Base-by-base conservation (phyloP, 2,329 filamentous ascomycete genomes). In the Colletotrichum karsti region DNA sequence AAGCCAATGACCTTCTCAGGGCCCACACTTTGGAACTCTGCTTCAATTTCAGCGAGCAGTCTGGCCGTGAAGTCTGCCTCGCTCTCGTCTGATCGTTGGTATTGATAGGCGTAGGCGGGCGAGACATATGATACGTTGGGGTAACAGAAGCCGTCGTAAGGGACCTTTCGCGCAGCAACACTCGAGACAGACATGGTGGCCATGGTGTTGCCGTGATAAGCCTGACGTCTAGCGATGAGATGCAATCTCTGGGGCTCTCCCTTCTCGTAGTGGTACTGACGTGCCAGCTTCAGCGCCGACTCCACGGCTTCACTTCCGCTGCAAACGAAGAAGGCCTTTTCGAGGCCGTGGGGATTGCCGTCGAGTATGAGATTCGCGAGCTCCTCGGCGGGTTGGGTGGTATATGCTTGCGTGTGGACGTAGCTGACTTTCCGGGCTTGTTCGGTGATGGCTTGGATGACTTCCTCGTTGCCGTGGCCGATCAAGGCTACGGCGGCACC, bases 141-240 rank as follows among this genome's bases (percentile, higher is more conserved):
- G 53, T 72, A 74, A 8, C 67, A 50, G 51, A 76, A 73, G 2
- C 71, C 71, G 3, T 76, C 66, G 51, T 77, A 78, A 1, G 75
- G 73, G 2, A 70, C 67, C 51, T 75, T 77, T 9, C 75, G 62
- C 5, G 73, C 66, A 1, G 73, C 33, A 44, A 77, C 73, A 5
- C 68, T 69, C 0, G 81, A 81, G 2, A 84, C 74, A 7, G 77
- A 80, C 59, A 87, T 76, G 1, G 83, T 76, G 0, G 83, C 84
- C 10, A 86, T 75, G 0, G 84, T 86, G 64, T 83, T 86, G 6
- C 85, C 84, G 71, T 87, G 85, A 65, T 86, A 87, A 5, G 76
- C 79, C 69, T 84, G 82, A 20, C 77, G 75, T 3, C 84, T 74
- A 0, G 79, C 76, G n/a, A 87, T 81, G 69, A 85, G 80, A 48